phyloP scores from a whole-genome alignment of 1,284 basidiomycete species.

The Volvariella surrecta region DNA sequence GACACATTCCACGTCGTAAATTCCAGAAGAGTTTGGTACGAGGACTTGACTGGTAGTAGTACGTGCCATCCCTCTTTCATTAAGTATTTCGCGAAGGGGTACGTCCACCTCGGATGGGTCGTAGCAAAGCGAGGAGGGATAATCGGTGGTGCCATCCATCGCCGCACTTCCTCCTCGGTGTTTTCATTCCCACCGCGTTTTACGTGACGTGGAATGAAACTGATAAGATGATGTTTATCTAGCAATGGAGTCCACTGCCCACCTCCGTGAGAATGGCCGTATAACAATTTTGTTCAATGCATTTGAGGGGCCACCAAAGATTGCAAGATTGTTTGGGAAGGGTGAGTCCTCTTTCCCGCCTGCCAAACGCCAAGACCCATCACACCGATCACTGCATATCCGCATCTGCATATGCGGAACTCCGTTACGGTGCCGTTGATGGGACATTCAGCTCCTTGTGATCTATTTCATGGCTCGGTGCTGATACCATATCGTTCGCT shows the following conservation, averaged over 20 bases:
- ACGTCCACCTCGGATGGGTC: background rate
- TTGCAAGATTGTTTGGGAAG: slow-evolving; percentile 44
- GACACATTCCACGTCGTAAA: slow-evolving; percentile 44
- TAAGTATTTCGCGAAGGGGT: background rate
- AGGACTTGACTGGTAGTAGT: slow-evolving; percentile 52
- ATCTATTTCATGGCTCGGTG: too few species aligned
- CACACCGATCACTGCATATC: background rate
- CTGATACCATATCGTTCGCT: background rate
- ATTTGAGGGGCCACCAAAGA: slow-evolving; percentile 43
- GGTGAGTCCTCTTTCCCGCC: slow-evolving; percentile 20
- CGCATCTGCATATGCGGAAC: background rate
- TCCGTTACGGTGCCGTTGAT: background rate
- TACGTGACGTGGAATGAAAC: too few species aligned
- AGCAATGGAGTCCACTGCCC: slow-evolving; percentile 54
- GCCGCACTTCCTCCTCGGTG: too few species aligned
- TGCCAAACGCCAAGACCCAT: background rate
- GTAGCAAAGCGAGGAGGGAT: too few species aligned
- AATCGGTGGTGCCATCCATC: too few species aligned
- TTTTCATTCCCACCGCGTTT: too few species aligned
- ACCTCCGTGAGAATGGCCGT: slow-evolving; percentile 47
- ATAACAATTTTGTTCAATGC: slow-evolving; percentile 51
- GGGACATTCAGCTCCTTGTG: slow-evolving; percentile 1
- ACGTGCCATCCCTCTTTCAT: slow-evolving; percentile 10
- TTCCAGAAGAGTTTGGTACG: slow-evolving; percentile 45
- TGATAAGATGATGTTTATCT: too few species aligned